Evolutionary conservation across 371 early-diverging fungal genomes (phyloP), one percentile per base, ranked within the genome.

Genomic region (Mucor lusitanicus): DNA sequence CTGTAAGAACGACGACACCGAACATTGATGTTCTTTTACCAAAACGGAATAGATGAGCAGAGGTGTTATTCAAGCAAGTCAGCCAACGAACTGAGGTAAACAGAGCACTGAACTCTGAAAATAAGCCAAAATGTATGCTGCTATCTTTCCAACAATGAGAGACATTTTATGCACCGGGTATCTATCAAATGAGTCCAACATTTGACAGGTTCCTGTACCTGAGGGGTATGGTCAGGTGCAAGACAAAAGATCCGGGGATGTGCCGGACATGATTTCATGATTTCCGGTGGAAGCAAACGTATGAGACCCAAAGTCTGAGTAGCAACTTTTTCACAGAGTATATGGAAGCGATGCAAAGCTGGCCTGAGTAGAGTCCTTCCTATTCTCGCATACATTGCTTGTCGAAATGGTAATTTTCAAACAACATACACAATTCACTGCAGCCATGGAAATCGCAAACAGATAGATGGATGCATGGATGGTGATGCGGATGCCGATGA

Each of bases 311-410:
- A 44, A 44, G 44, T 44, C 44, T 44, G 44, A 44, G 44, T 44
- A 44, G n/a, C 44, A 50, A 50, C 50, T 50, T 50, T 50, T 50
- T 48, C 48, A 48, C 50, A 33, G 35, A 61, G 61, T 61, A 61
- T 61, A 61, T 61, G 50, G 61, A 61, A 61, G 32, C 12, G 23
- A 48, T 33, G 19, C 7, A 61, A 46, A 33, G 48, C 50, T 33
- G 61, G 21, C 61, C 61, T 11, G 21, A 21, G 23, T 61, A 61
- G 32, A 61, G 61, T 48, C 61, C 63, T 54, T 61, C 42, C 60
- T 64, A 44, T 59, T 69, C 40, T 61, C 61, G 64, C 46, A 58
- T 60, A 69, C 57, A 58, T 60, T 64, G 68, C 61, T 56, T 61
- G 60, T 63, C 65, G 70, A 69, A 59, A 59, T 64, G 55, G 61